Base-by-base conservation (phyloP, 495 filamentous ascomycete genomes). In the Chaetomidium leptoderma region DNA sequence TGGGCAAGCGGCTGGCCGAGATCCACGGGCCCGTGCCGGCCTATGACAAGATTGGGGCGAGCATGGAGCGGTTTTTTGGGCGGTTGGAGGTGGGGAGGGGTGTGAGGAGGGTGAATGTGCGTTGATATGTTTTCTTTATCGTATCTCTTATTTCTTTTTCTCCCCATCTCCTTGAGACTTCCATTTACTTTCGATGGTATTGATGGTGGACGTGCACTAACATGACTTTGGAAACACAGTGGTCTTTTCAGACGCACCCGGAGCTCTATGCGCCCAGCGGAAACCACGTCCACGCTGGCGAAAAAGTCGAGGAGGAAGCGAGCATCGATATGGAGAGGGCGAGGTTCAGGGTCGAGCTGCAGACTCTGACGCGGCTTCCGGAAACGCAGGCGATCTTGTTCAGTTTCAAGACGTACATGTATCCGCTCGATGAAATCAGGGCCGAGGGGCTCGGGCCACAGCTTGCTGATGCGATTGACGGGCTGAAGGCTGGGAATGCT, bases 331-430 rank as follows among this genome's bases (percentile, higher is more conserved):
- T 83, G 0, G 75, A 81, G 17, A 60, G 71, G 62, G 76, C 81
- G 43, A 61, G 73, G 50, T 67, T 92, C 21, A 77, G 91, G 1
- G 86, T 83, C 55, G 91, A 96, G 70, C 73, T 88, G 13, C 91
- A 95, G 69, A 87, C 86, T 0, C 68, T 95, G 44, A 88, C 87
- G 71, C 81, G 91, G 6, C 69, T 93, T 26, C 87, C 88, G 0
- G 63, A 71, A 54, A 85, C 82, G 0, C 72, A 75, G 26, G 88
- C 87, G 1, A 62, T 92, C 9, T 74, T 92, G 1, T 92, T 95
- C 68, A 81, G 76, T 30, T 86, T 93, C 69, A 89, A 92, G 71
- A 93, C 88, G 10, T 93, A 91, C 70, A 66, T 85, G 36, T 91
- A 90, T 65, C 79, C 84, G 4, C 62, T 96, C 1, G 61, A 63